Conservation (phyloP, 2,329 filamentous ascomycete genomes). For the Parafenestella ontariensis region DNA sequence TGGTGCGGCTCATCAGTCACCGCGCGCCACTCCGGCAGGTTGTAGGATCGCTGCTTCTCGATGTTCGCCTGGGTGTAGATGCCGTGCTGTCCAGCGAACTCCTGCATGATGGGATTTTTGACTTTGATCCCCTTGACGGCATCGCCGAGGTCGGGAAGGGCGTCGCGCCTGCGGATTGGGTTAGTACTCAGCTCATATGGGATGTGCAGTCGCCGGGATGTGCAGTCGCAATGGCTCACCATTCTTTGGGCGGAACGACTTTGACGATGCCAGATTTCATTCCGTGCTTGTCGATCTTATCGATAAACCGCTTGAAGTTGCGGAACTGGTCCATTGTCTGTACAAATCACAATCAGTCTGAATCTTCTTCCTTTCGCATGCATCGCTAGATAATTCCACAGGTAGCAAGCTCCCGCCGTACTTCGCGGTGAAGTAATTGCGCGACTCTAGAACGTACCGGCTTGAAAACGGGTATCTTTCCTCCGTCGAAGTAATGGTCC, state of each 20-base stretch:
- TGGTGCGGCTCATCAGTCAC: slow-evolving; percentile 95
- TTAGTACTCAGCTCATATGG: slow-evolving; percentile 15
- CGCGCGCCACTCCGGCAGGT: slow-evolving; percentile 92
- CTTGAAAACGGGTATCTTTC: slow-evolving; percentile 90
- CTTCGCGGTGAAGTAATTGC: neutral
- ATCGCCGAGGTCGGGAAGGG: slow-evolving; percentile 79
- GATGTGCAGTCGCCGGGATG: slow-evolving; percentile 2
- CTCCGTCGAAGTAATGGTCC: slow-evolving; percentile 83
- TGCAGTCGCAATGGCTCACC: slow-evolving; percentile 63
- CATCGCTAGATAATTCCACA: neutral
- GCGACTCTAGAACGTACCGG: slow-evolving; percentile 63
- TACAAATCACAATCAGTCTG: slow-evolving; percentile 25
- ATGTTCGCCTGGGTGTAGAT: slow-evolving; percentile 98
- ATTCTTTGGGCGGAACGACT: slow-evolving; percentile 91
- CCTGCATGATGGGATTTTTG: slow-evolving; percentile 96
- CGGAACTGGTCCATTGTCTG: slow-evolving; percentile 90
- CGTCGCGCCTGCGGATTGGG: slow-evolving; percentile 63
- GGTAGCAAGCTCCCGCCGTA: neutral
- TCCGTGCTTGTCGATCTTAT: slow-evolving; percentile 88
- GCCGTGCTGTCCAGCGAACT: slow-evolving; percentile 94
- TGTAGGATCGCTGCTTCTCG: slow-evolving; percentile 94
- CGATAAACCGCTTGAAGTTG: slow-evolving; percentile 91
- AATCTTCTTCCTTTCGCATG: neutral
- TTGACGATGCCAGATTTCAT: slow-evolving; percentile 99
- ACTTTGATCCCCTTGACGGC: slow-evolving; percentile 90